phyloP scores from a whole-genome alignment of 1,284 basidiomycete species.

The Gomphus bonarii region DNA sequence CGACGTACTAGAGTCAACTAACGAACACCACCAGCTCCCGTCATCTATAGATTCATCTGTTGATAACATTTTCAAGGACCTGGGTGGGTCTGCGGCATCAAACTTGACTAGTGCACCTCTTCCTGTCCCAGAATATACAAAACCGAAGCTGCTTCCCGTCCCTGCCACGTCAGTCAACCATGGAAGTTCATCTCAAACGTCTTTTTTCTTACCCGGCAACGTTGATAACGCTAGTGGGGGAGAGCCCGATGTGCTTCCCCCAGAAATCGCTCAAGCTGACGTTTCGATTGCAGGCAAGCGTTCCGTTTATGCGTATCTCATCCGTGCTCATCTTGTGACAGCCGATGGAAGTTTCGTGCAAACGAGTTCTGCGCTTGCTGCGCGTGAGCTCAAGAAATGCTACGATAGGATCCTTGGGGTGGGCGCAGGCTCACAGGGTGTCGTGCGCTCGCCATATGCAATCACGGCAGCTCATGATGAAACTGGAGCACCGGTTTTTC shows the following conservation, averaged over 20 bases:
- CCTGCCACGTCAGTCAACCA: background rate
- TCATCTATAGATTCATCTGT: background rate
- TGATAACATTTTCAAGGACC: background rate
- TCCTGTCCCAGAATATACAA: background rate
- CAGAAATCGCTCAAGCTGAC: conserved; percentile 47
- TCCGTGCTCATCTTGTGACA: conserved; percentile 18
- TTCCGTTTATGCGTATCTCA: conserved; percentile 9
- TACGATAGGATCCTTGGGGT: conserved; percentile 63
- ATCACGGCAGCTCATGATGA: conserved; percentile 72
- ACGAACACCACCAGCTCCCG: background rate
- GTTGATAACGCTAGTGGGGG: background rate
- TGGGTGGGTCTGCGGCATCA: background rate
- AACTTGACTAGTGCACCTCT: background rate
- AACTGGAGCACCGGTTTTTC: conserved; percentile 63
- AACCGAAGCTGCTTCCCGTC: background rate
- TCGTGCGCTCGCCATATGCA: conserved; percentile 62
- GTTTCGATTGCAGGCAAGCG: conserved; percentile 52
- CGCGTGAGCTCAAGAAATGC: conserved; percentile 60
- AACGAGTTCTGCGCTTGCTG: conserved; percentile 61
- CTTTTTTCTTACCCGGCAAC: background rate
- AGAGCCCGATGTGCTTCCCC: conserved; percentile 16
- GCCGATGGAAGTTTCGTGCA: conserved; percentile 70
- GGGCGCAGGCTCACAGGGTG: conserved; percentile 24
- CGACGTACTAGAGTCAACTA: background rate
- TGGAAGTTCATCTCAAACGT: background rate